Conservation (phyloP, 1,139 yeast genomes). For the Meyerozyma guilliermondii region DNA sequence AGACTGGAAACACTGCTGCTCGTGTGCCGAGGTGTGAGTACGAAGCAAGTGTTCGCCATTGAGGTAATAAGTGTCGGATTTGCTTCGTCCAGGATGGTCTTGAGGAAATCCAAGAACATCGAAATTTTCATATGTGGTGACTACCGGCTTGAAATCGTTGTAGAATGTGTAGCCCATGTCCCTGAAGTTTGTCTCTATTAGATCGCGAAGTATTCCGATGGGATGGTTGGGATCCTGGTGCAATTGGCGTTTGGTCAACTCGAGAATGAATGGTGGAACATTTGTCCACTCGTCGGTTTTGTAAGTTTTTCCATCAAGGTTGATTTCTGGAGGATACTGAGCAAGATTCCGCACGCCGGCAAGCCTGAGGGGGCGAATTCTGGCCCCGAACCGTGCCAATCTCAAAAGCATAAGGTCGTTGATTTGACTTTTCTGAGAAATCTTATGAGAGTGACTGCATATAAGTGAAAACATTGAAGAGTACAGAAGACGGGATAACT, state of each 20-base stretch:
- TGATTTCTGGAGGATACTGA: slow-evolving; percentile 25
- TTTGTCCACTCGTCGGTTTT: slow-evolving; percentile 79
- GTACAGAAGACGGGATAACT: too few species aligned
- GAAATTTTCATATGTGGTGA: slow-evolving; percentile 76
- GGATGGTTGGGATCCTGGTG: slow-evolving; percentile 80
- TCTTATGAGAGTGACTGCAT: too few species aligned
- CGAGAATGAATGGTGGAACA: slow-evolving; percentile 69
- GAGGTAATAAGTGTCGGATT: slow-evolving; percentile 87
- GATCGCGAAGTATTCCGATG: slow-evolving; percentile 72
- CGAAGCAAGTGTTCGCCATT: slow-evolving; percentile 68
- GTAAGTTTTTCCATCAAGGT: slow-evolving; percentile 49
- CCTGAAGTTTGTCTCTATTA: slow-evolving; percentile 65
- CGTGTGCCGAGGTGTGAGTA: slow-evolving; percentile 98
- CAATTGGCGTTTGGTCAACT: slow-evolving; percentile 64
- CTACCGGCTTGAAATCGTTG: slow-evolving; percentile 79
- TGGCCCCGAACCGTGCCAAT: neutral
- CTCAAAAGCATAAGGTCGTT: neutral
- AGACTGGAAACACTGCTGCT: slow-evolving; percentile 68
- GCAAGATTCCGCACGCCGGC: neutral
- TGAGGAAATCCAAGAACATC: slow-evolving; percentile 86
- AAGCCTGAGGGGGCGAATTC: neutral
- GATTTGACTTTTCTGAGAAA: neutral
- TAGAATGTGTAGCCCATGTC: slow-evolving; percentile 74
- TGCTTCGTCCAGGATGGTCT: slow-evolving; percentile 92
- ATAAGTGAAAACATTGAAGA: too few species aligned